Conservation (phyloP, 208 protist species). For the Angomonas deanei region DNA sequence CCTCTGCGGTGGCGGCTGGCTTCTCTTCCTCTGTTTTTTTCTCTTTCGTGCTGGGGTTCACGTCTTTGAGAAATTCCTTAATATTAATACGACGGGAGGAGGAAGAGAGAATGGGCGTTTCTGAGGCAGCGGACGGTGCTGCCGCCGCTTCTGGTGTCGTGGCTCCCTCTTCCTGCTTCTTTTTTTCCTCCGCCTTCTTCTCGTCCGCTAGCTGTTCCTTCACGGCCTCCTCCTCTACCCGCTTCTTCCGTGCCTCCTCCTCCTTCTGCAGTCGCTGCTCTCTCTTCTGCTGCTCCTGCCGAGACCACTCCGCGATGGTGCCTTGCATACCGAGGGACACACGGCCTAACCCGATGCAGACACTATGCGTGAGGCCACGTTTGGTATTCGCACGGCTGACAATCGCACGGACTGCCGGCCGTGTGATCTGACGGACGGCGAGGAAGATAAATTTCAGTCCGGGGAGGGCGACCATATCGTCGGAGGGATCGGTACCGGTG, state of each 20-base stretch:
- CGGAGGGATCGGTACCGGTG: slow-evolving; percentile 2
- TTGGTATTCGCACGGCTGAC: slow-evolving; percentile 51
- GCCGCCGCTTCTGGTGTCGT: neutral
- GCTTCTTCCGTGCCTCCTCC: slow-evolving; percentile 12
- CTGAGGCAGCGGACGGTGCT: slow-evolving; percentile 7
- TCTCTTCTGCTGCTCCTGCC: slow-evolving; percentile 33
- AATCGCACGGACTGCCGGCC: slow-evolving; percentile 52
- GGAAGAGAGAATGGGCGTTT: neutral
- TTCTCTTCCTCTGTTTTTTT: neutral
- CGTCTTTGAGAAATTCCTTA: neutral
- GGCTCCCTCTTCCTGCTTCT: neutral
- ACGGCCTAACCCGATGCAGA: slow-evolving; percentile 74
- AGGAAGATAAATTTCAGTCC: slow-evolving; percentile 72
- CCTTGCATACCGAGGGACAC: slow-evolving; percentile 68
- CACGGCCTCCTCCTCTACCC: slow-evolving; percentile 14
- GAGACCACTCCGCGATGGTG: slow-evolving; percentile 60
- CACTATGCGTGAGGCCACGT: slow-evolving; percentile 40
- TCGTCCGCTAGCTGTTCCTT: slow-evolving; percentile 8
- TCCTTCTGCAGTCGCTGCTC: slow-evolving; percentile 13
- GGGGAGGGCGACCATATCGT: slow-evolving; percentile 70
- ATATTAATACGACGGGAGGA: neutral
- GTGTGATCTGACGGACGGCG: slow-evolving; percentile 70
- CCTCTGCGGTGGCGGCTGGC: neutral
- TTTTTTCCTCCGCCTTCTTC: slow-evolving; percentile 8
- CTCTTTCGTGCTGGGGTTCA: neutral